A percentile compares a stretch with the other conserved stretches of the same genome.
These are phyloP conservation scores for Fagopyrum esculentum DNA, from an alignment of 148 eudicot genomes.

Conservation along the genomic window DNA sequence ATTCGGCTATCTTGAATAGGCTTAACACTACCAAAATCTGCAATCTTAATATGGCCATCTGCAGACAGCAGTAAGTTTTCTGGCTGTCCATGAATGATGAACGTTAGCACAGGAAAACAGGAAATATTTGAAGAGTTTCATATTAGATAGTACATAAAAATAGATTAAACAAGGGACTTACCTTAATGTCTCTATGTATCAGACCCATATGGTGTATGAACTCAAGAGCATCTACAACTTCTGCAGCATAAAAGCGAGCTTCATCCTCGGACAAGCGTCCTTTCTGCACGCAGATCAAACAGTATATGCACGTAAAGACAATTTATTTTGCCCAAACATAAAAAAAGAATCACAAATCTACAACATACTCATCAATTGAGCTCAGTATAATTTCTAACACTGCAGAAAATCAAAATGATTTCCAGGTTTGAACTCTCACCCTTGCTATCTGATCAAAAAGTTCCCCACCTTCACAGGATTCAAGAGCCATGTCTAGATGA, in stretches of 20 bases:
- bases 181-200: slow-evolving; percentile 98
- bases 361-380: neutral
- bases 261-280: slow-evolving; percentile 88
- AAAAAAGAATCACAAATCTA: neutral
- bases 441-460: slow-evolving; percentile 96
- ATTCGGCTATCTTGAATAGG: slow-evolving; percentile 88
- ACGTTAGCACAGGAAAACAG: slow-evolving; percentile 15
- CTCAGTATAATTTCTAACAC: neutral
- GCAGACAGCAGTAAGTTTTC: slow-evolving; percentile 86
- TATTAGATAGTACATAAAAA: neutral
- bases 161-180: slow-evolving; percentile 16
- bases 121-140: neutral
- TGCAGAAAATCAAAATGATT: neutral
- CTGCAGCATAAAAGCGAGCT: slow-evolving; percentile 92
- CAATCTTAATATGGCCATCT: slow-evolving; percentile 95
- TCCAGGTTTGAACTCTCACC: slow-evolving; percentile 37
- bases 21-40: slow-evolving; percentile 98
- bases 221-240: slow-evolving; percentile 94
- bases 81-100: slow-evolving; percentile 53
- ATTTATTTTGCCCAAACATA: neutral
- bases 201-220: slow-evolving; percentile 90
- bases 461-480: slow-evolving; percentile 97
- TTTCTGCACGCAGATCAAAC: slow-evolving; percentile 56
- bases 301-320: slow-evolving; percentile 14
- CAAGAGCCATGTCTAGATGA: slow-evolving; percentile 93